phyloP scores from a whole-genome alignment of 352 stramenopile species.

The Elongisporangium undulatum region DNA sequence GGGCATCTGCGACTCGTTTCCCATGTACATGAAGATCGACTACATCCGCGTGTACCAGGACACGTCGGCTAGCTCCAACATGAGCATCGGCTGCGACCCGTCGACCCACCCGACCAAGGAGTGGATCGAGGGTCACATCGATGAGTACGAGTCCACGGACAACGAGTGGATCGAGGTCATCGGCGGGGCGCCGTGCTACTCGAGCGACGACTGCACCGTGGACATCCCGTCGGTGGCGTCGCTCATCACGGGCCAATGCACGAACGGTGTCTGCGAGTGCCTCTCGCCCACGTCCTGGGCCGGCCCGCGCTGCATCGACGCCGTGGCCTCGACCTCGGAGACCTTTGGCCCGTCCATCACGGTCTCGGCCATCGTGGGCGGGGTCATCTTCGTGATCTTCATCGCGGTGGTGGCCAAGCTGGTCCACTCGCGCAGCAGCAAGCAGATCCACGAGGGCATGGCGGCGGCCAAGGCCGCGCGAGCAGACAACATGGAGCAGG shows the following conservation, averaged over 20 bases:
- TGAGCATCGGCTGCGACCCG: slow-evolving; percentile 49
- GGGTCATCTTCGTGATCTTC: slow-evolving; percentile 4
- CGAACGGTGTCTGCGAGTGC: slow-evolving; percentile 21
- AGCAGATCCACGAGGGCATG: slow-evolving; percentile 3
- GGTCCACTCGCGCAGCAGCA: slow-evolving; percentile 3
- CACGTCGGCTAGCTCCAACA: slow-evolving; percentile 24
- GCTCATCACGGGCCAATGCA: slow-evolving; percentile 28
- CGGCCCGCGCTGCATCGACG: slow-evolving; percentile 38
- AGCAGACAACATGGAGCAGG: not conserved
- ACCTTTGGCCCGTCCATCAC: slow-evolving; percentile 38
- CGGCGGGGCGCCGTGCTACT: slow-evolving; percentile 34
- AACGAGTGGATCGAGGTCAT: slow-evolving; percentile 38
- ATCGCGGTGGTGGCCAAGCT: slow-evolving; percentile 12
- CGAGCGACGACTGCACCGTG: slow-evolving; percentile 38
- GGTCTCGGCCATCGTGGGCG: slow-evolving; percentile 9
- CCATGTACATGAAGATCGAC: slow-evolving; percentile 56
- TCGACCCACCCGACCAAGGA: slow-evolving; percentile 42
- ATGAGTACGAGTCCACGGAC: slow-evolving; percentile 37
- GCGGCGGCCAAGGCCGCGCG: not conserved
- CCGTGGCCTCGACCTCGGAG: slow-evolving; percentile 15
- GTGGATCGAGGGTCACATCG: slow-evolving; percentile 46
- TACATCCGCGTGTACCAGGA: slow-evolving; percentile 61
- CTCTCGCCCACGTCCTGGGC: slow-evolving; percentile 29
- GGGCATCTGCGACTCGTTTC: slow-evolving; percentile 48
- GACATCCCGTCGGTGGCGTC: slow-evolving; percentile 19